Evolutionary conservation across 1,284 basidiomycete genomes (phyloP), one percentile per base, ranked within the genome.

Genomic region (Neotropicomus parvogracilis): DNA sequence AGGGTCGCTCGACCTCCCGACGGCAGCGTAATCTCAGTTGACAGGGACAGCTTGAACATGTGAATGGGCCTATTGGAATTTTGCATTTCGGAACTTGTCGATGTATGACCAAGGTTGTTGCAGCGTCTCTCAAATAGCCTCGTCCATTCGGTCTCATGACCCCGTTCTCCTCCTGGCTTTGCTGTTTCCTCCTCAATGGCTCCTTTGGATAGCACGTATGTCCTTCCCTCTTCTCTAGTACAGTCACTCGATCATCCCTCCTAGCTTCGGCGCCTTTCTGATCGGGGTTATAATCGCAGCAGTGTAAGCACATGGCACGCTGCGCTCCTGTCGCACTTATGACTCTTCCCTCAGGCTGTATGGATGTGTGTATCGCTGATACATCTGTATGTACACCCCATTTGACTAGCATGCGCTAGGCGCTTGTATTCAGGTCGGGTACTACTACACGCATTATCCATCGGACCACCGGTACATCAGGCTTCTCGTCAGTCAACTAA

Each of bases 341-440:
- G 2, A 14, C 19, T 16, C 19, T 13, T 43, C 35, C 9, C 10
- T 32, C 32, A 79, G 78, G 4, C 63, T 82, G 16, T 75, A 77
- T 41, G 80, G 80, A 65, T 72, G 80, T 81, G 49, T 24, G 67
- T 55, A 31, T 16, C 9, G 20, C 14, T 19, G 12, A 17, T n/a
- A 17, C 6, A 7, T 16, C 16, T 16, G 9, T 24, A 8, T n/a
- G 6, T 32, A 1, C 12, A 8, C 5, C 6, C 11, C 1, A 6
- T 38, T 44, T 14, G 53, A 26, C 36, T 13, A 34, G 12, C 41
- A 24, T 28, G 31, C 40, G 6, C 44, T 16, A 82, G 80, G 80
- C 20, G 77, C 78, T 4, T 70, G 72, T 40, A 65, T 79, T 32
- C 81, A 83, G 59, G 69, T 75, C 3, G 79, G 72, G 69, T 81